These are phyloP conservation scores for Microbotryum scabiosae DNA, from an alignment of 1,284 basidiomycete genomes.

Conservation along the genomic window DNA sequence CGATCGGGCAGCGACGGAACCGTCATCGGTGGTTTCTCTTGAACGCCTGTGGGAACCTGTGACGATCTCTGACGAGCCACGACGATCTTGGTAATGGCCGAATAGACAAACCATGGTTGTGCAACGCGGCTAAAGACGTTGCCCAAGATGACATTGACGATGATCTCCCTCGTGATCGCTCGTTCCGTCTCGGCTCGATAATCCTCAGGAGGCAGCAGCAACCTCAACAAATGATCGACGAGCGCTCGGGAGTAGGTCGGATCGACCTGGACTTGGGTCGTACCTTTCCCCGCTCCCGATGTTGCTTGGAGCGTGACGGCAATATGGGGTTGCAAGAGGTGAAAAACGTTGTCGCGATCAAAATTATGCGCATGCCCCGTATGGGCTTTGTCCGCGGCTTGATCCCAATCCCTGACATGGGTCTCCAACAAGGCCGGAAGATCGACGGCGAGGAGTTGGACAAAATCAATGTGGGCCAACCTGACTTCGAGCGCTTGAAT, in stretches of 20 bases:
- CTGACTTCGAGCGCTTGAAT: constrained; percentile 55
- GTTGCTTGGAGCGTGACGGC: constrained; percentile 53
- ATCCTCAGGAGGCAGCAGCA: constrained; percentile 59
- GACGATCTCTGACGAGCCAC: constrained; percentile 38
- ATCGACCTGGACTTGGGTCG: constrained; percentile 43
- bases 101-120: constrained; percentile 74
- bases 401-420: constrained; percentile 64
- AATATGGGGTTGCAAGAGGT: constrained; percentile 67
- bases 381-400: constrained; percentile 52
- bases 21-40: background rate
- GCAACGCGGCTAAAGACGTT: constrained; percentile 58
- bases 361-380: constrained; percentile 53
- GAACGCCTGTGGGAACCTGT: constrained; percentile 7
- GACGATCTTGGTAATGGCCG: constrained; percentile 54
- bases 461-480: constrained; percentile 50
- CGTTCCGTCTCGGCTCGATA: constrained; percentile 62
- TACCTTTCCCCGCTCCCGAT: background rate
- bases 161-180: constrained; percentile 62
- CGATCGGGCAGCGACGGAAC: background rate
- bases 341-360: constrained; percentile 53
- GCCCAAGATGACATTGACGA: constrained; percentile 60
- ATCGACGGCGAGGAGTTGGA: constrained; percentile 53
- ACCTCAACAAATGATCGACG: constrained; percentile 59
- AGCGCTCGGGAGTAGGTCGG: constrained; percentile 67
- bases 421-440: constrained; percentile 57